Evolutionary conservation across 805 yeast species (phyloP).

Genomic region (Clavispora carvajalis): DNA sequence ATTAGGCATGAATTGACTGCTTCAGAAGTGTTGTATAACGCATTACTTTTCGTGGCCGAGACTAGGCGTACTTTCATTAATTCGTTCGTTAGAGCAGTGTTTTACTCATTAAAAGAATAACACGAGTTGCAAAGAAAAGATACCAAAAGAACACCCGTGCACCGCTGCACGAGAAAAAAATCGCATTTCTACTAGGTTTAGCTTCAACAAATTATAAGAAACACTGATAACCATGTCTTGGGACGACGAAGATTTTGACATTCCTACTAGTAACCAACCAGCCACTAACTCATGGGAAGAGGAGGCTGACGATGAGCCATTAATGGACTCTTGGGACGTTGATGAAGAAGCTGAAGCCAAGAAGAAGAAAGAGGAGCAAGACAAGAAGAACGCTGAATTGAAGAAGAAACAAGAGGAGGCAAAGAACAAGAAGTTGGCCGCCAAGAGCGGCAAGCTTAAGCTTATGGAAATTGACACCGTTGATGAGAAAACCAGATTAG

Average conservation of each 20-base stretch:
- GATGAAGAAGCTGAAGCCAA: conserved; percentile 65
- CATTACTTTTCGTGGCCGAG: no score
- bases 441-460: conserved; percentile 33
- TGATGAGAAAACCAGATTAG: conserved; percentile 70
- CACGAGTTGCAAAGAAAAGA: background rate
- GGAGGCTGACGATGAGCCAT: conserved; percentile 73
- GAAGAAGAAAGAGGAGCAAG: conserved; percentile 39
- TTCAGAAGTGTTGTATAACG: no score
- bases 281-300: conserved; percentile 75
- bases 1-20: no score
- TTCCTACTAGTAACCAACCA: conserved; percentile 46
- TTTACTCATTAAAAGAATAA: no score
- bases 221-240: conserved; percentile 36
- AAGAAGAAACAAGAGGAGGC: conserved; percentile 39
- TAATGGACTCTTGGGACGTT: conserved; percentile 83
- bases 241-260: conserved; percentile 91
- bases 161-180: background rate
- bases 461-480: conserved; percentile 58
- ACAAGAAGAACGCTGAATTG: conserved; percentile 41
- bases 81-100: no score
- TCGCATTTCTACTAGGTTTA: background rate
- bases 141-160: background rate
- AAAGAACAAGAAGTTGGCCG: conserved; percentile 43
- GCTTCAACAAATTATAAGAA: background rate
- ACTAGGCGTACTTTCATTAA: no score